Evolutionary conservation across 305 asterid genomes (phyloP), one percentile per base, ranked within the genome.

Genomic region (Fraxinus paxiana): DNA sequence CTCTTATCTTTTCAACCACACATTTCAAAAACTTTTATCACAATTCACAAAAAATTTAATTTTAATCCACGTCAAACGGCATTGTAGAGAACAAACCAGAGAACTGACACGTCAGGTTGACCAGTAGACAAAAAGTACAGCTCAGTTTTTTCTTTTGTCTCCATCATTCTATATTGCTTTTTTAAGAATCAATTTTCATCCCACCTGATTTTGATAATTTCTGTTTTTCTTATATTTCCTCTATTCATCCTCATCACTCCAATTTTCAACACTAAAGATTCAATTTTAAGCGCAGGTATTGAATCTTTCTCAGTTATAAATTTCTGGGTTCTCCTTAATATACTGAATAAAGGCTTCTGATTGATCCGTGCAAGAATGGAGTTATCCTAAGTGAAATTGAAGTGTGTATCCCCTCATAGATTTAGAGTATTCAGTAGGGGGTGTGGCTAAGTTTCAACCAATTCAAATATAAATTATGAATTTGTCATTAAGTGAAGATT

Each of bases 321-420:
- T 71, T 51, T 73, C 59, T 81, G 85, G 88, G 84, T 73, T 74
- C 12, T 67, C 56, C 69, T 8, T 7, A 34, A 69, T 79, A 31
- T 67, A 30, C 79, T 67, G 43, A 34, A 17, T 30, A 76, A 15
- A 77, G 37, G 61, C 34, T 77, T 70, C 70, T 48, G 17, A 3
- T 74, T 77, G 6, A 61, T 37, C 72, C 9, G 71, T 51, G 38
- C 20, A 26, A 71, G 34, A 83, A 81, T 77, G 59, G 79, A 70
- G 70, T 70, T 54, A 73, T 85, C 81, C 81, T 82, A 22, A 76
- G 61, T 67, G 80, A 83, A 41, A 80, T 72, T 77, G 78, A 67
- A 38, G 67, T 34, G 82, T 12, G 77, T 17, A 17, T 43, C 54
- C 54, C 54, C 54, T 43, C 54, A 3, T 38, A 73, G 51, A 73